These are phyloP conservation scores for Suhomyces prunicola DNA, from an alignment of 805 yeast species.

Conservation along the genomic window DNA sequence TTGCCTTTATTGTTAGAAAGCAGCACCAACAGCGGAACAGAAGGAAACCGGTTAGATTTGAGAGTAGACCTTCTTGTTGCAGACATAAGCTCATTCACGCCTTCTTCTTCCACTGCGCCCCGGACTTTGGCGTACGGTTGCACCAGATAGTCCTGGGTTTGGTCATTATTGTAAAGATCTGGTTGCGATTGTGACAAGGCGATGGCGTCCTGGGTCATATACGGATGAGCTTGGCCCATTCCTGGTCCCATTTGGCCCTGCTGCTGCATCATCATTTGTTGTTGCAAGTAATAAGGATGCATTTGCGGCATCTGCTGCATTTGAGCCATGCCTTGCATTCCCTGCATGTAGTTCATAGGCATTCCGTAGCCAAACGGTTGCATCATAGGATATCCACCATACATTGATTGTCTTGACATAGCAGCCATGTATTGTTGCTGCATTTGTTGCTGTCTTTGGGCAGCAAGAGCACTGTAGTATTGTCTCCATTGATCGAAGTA, in stretches of 20 bases:
- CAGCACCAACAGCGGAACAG: slow-evolving; percentile 28
- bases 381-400: slow-evolving; percentile 9
- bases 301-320: slow-evolving; percentile 13
- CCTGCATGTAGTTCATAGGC: slow-evolving; percentile 3
- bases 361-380: slow-evolving; percentile 1
- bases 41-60: slow-evolving; percentile 33
- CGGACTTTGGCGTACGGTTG: background rate
- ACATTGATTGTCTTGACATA: slow-evolving; percentile 11
- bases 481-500: slow-evolving; percentile 38
- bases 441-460: slow-evolving; percentile 17
- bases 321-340: slow-evolving; percentile 1
- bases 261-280: slow-evolving; percentile 4
- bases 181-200: slow-evolving; percentile 1
- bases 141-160: background rate
- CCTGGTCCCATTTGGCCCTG: slow-evolving; percentile 1
- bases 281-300: slow-evolving; percentile 8
- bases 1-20: slow-evolving; percentile 2
- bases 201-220: slow-evolving; percentile 1
- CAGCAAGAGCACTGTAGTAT: slow-evolving; percentile 27
- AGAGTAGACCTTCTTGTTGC: slow-evolving; percentile 30
- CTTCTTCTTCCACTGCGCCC: background rate
- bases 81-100: slow-evolving; percentile 9
- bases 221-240: background rate
- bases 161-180: background rate
- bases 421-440: slow-evolving; percentile 12